Evolutionary conservation across 2,329 filamentous ascomycete species (phyloP), one percentile per base, ranked within the genome.

Genomic region (Basipetospora chlamydospora): DNA sequence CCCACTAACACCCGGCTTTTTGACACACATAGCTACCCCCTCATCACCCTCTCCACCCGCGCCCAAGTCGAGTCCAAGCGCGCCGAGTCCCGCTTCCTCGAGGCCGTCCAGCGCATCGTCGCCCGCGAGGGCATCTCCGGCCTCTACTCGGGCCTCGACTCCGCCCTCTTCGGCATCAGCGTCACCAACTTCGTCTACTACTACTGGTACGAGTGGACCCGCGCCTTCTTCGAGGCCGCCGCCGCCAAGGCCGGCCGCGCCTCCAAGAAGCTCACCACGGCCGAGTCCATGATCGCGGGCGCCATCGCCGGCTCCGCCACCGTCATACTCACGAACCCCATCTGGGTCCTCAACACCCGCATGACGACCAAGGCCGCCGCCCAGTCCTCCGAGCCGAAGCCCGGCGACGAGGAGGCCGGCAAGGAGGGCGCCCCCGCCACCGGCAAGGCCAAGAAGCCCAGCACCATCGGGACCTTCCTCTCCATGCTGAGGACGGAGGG

Each of bases 151-250:
- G 90, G 90, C 28, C 74, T 98, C 41, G 85, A 93, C 58, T 92
- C 83, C 43, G 90, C 90, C 35, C 69, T 98, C 31, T 95, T 98
- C 58, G 90, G 90, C 56, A 96, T 98, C 65, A 90, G 82, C 58
- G 79, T 98, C 48, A 98, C 90, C 49, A 98, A 98, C 67, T 98
- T 98, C 56, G 88, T 98, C 33, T 98, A 98, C 70, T 98, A 98
- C 65, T 98, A 96, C 69, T 98, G 84, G 88, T 98, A 96, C 61
- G 90, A 98, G 64, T 98, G 85, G 83, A 90, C 86, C 43, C 78
- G 87, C 41, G 70, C 80, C 35, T 80, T 80, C 54, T 95, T 96
- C 63, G 85, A 84, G 56, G 67, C 70, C 44, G 82, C 85, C 8
- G 85, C 86, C 31, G 57, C 69, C 40, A 77, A 74, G 49, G 67